phyloP scores from a whole-genome alignment of 1,284 basidiomycete species.

The Pascua guehoae region DNA sequence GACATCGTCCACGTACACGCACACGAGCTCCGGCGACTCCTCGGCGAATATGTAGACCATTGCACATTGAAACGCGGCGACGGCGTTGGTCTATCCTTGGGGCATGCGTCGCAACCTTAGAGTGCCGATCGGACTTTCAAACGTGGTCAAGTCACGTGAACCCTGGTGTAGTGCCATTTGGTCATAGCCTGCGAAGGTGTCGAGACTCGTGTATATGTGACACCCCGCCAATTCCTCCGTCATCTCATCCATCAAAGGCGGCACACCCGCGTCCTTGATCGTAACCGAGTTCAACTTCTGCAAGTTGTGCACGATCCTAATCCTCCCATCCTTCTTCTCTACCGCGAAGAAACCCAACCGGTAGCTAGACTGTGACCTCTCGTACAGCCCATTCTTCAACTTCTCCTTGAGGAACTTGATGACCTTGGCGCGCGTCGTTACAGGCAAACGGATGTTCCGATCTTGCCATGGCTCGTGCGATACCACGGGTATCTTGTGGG shows the following conservation, averaged over 20 bases:
- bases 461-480: slow-evolving; percentile 7
- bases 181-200: too few relatives aligned
- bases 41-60: slow-evolving; percentile 11
- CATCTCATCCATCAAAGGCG: slow-evolving; percentile 12
- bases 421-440: background rate
- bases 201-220: too few relatives aligned
- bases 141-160: too few relatives aligned
- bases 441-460: background rate
- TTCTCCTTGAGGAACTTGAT: too few relatives aligned
- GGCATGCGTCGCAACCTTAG: too few relatives aligned
- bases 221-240: too few relatives aligned
- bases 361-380: slow-evolving; percentile 6
- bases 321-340: slow-evolving; percentile 13
- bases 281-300: slow-evolving; percentile 13
- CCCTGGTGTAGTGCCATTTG: too few relatives aligned
- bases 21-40: slow-evolving; percentile 1
- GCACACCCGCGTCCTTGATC: slow-evolving; percentile 5
- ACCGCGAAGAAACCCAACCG: slow-evolving; percentile 9
- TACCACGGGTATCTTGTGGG: background rate
- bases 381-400: too few relatives aligned
- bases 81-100: too few relatives aligned
- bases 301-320: slow-evolving; percentile 12
- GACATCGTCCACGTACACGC: slow-evolving; percentile 11
- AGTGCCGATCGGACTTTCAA: too few relatives aligned
- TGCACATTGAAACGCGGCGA: slow-evolving; percentile 7